phyloP scores from a whole-genome alignment of 208 protist species.

The Acanthamoeba sp. region DNA sequence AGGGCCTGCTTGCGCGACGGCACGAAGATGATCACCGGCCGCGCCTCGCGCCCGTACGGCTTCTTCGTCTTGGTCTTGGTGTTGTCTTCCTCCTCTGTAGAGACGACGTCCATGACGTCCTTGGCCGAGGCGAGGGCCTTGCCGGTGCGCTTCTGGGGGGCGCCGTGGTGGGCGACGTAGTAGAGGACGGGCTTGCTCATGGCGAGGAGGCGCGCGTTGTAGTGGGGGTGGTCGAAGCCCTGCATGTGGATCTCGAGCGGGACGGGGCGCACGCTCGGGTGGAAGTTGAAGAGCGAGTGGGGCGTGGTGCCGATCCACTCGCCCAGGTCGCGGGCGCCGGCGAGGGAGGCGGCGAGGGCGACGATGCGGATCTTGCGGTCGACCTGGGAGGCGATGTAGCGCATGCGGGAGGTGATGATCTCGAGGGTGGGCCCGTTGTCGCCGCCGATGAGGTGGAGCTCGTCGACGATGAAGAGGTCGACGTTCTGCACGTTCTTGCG shows the following conservation, averaged over 20 bases:
- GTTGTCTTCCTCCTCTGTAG: constrained; percentile 90
- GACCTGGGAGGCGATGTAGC: constrained; percentile 97
- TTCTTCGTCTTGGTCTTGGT: constrained; percentile 91
- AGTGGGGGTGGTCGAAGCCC: constrained; percentile 97
- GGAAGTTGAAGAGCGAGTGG: constrained; percentile 98
- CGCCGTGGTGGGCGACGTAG: constrained; percentile 96
- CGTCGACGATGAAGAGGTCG: constrained; percentile 98
- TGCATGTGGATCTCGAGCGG: constrained; percentile 97
- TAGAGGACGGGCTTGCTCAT: constrained; percentile 99
- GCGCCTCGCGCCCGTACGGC: constrained; percentile 80
- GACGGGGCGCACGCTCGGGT: constrained; percentile 98
- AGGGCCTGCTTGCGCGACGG: constrained; percentile 98
- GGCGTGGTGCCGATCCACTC: constrained; percentile 98
- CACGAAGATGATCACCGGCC: constrained; percentile 99
- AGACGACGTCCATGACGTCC: constrained; percentile 63
- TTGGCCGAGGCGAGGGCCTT: constrained; percentile 53
- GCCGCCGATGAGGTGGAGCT: constrained; percentile 99
- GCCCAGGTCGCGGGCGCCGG: constrained; percentile 96
- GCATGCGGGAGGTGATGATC: constrained; percentile 98
- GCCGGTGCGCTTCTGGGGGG: constrained; percentile 86
- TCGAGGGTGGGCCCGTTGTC: constrained; percentile 99
- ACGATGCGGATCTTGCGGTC: constrained; percentile 96
- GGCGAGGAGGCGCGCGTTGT: constrained; percentile 98
- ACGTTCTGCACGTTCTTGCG: constrained; percentile 93
- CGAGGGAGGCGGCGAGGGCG: constrained; percentile 98